phyloP scores from a whole-genome alignment of 2,329 filamentous ascomycete genomes.

The Ilyonectria robusta region DNA sequence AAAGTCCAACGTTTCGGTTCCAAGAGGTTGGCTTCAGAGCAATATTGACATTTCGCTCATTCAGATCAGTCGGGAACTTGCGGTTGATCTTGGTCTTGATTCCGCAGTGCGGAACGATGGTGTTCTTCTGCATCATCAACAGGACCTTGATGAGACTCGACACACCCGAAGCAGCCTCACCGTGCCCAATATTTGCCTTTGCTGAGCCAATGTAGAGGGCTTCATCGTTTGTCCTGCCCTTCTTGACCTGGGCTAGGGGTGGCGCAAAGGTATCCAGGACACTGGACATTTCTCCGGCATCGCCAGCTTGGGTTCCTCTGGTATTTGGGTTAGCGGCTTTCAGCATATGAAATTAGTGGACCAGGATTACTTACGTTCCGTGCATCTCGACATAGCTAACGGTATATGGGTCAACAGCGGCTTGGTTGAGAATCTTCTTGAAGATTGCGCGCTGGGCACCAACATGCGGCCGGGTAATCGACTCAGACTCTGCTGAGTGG shows the following conservation, averaged over 20 bases:
- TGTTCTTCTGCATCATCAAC: slow-evolving; percentile 62
- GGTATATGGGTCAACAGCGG: slow-evolving; percentile 81
- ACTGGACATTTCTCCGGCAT: slow-evolving; percentile 85
- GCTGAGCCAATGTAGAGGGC: slow-evolving; percentile 74
- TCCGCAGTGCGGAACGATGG: slow-evolving; percentile 67
- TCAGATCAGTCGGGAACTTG: slow-evolving; percentile 58
- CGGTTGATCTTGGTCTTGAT: slow-evolving; percentile 65
- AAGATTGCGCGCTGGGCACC: slow-evolving; percentile 74
- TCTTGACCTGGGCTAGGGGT: slow-evolving; percentile 43
- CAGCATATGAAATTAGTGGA: not conserved
- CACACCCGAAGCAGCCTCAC: slow-evolving; percentile 72
- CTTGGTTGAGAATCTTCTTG: slow-evolving; percentile 76
- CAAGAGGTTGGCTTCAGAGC: slow-evolving; percentile 66
- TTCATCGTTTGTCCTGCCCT: slow-evolving; percentile 52
- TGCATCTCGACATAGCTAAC: slow-evolving; percentile 93
- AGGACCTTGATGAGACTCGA: slow-evolving; percentile 68
- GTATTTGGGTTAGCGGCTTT: not conserved
- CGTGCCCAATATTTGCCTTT: slow-evolving; percentile 77
- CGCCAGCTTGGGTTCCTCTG: slow-evolving; percentile 90
- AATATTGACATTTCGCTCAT: slow-evolving; percentile 63
- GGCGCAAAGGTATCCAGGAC: slow-evolving; percentile 73
- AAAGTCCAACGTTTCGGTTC: slow-evolving; percentile 51
- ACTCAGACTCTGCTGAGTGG: slow-evolving; percentile 78
- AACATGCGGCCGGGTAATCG: slow-evolving; percentile 80
- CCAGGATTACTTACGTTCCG: slow-evolving; percentile 58